phyloP scores from a whole-genome alignment of 306 rosid species.

The Canavalia gladiata region DNA sequence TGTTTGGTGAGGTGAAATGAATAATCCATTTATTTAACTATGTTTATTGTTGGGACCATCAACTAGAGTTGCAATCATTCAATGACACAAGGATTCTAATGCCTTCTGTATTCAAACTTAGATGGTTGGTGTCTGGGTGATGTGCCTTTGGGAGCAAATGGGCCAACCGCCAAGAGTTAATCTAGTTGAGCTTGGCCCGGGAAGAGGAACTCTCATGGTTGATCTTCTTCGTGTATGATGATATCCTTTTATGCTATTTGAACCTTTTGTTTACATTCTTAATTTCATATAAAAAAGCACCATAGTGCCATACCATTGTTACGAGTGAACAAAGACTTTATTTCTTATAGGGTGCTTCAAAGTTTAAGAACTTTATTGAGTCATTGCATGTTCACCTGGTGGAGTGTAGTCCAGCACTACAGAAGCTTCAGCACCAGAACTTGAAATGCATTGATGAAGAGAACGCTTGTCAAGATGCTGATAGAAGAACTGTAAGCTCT shows the following conservation, averaged over 20 bases:
- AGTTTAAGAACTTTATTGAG: constrained; percentile 70
- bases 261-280: constrained; percentile 25
- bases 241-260: constrained; percentile 12
- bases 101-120: constrained; percentile 49
- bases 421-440: constrained; percentile 82
- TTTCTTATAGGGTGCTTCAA: constrained; percentile 79
- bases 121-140: constrained; percentile 97
- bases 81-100: constrained; percentile 35
- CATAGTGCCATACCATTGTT: neutral
- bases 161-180: constrained; percentile 78
- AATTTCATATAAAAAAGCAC: neutral
- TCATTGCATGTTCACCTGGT: constrained; percentile 85
- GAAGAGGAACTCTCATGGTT: constrained; percentile 95
- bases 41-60: neutral
- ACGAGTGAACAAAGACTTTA: constrained; percentile 12
- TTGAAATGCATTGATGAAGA: constrained; percentile 75
- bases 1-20: constrained; percentile 95
- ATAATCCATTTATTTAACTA: neutral
- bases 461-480: constrained; percentile 51
- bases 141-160: constrained; percentile 99
- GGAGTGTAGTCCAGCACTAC: constrained; percentile 90
- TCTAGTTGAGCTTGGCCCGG: constrained; percentile 91
- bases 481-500: constrained; percentile 64
- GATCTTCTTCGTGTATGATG: constrained; percentile 85
- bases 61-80: constrained; percentile 5